Base-by-base conservation (phyloP, 116 monocot genomes). In the Cymodocea nodosa region DNA sequence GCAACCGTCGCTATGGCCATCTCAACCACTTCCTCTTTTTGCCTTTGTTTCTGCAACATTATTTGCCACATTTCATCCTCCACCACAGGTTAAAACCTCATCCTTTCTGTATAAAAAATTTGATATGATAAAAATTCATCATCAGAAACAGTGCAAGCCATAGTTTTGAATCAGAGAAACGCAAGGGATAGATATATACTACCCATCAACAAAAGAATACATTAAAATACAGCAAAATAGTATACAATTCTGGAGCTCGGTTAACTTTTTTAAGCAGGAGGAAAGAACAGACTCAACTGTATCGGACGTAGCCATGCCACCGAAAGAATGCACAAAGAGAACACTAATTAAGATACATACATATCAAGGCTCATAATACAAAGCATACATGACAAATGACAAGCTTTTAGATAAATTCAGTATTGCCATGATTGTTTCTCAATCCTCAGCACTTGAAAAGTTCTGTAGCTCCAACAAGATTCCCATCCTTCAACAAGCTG, bases 251-350 rank as follows among this genome's bases (percentile, higher is more conserved):
- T 62, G 36, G n/a, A 15, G 18, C n/a, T 10, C 37, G 11, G 57
- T 25, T 22, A 56, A 23, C 25, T 22, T 2, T 57, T 30, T 57
- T 14, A 13, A 22, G 25, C 7, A 23, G 57, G 22, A 22, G 39
- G 36, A 37, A 35, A 35, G 36, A 62, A 37, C 34, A n/a, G 16
- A 62, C 62, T 36, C 14, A 22, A 10, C 17, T 16, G 62, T 35
- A 18, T n/a, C n/a, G 12, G 60, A 61, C 15, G 62, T 18, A 62
- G 34, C 17, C 3, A 36, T 18, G n/a, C 17, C 13, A 17, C 37
- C 35, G 6, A 35, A 62, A 62, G 36, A 62, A 62, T 62, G 34
- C 34, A 62, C 34, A 57, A 4, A 62, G 36, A 62, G n/a, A 62
- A 17, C 62, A 62, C 17, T 5, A 62, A 62, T 39, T 44, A 44